phyloP scores from a whole-genome alignment of 345 rosid species.

The Syzygium jambos region DNA sequence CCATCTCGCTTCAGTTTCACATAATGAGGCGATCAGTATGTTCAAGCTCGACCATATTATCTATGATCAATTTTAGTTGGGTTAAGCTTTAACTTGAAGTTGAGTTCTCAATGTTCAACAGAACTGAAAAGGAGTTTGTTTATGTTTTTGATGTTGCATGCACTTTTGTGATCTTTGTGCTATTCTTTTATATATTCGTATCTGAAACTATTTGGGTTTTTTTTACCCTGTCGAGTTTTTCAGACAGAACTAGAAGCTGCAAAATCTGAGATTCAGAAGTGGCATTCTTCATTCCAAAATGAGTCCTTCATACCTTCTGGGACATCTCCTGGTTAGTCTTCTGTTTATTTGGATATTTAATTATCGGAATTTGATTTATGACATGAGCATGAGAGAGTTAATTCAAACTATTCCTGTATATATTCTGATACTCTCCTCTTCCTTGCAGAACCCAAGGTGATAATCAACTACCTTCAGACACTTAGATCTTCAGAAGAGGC shows the following conservation, averaged over 20 bases:
- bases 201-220: not conserved
- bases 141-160: not conserved
- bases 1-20: not conserved
- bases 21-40: not conserved
- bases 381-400: not conserved
- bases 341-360: not conserved
- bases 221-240: not conserved
- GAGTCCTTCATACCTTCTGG: conserved; percentile 63
- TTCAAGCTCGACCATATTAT: not conserved
- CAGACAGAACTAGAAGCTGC: conserved; percentile 77
- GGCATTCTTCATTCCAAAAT: conserved; percentile 76
- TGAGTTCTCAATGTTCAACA: not conserved
- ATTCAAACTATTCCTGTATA: not conserved
- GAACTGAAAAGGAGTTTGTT: not conserved
- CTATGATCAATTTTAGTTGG: not conserved
- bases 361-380: not conserved
- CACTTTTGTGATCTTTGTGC: not conserved
- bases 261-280: conserved; percentile 64
- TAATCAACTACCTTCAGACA: conserved; percentile 68
- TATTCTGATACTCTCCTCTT: not conserved
- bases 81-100: not conserved
- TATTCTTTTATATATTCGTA: not conserved
- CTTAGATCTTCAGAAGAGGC: conserved; percentile 77
- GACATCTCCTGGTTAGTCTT: conserved; percentile 66
- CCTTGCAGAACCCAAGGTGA: conserved; percentile 61